Conservation (phyloP, 2,329 filamentous ascomycete species). For the Aspergillus ibericus region DNA sequence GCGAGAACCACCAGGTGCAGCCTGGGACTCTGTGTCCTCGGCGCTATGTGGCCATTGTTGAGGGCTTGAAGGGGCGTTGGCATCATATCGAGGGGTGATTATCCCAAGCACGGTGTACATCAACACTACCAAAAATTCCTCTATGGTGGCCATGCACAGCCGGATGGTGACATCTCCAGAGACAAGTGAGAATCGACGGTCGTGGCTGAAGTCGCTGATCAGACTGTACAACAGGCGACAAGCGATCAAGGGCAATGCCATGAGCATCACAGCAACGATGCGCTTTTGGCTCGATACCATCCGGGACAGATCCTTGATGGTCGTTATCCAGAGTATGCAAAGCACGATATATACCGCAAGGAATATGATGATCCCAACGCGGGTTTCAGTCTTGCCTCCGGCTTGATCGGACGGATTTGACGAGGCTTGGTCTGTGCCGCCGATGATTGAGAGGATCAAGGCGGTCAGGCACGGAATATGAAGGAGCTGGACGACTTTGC, state of each 20-base stretch:
- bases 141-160: background rate
- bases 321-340: background rate
- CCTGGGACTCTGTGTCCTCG: background rate
- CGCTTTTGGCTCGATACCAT: constrained; percentile 1
- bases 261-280: background rate
- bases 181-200: background rate
- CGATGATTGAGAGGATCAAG: background rate
- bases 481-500: background rate
- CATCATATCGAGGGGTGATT: background rate
- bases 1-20: background rate
- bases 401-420: background rate
- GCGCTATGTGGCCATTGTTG: background rate
- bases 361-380: background rate
- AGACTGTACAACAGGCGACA: constrained; percentile 1
- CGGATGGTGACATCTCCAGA: background rate
- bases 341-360: background rate
- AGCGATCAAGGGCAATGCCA: background rate
- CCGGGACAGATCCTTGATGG: background rate
- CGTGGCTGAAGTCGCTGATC: background rate
- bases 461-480: background rate
- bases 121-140: constrained; percentile 4
- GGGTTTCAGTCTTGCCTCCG: background rate
- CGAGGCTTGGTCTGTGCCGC: background rate
- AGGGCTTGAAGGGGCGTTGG: background rate
- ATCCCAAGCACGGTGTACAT: background rate